Evolutionary conservation across 352 stramenopile species (phyloP), one percentile per base, ranked within the genome.

Genomic region (Peronosclerospora sorghi): DNA sequence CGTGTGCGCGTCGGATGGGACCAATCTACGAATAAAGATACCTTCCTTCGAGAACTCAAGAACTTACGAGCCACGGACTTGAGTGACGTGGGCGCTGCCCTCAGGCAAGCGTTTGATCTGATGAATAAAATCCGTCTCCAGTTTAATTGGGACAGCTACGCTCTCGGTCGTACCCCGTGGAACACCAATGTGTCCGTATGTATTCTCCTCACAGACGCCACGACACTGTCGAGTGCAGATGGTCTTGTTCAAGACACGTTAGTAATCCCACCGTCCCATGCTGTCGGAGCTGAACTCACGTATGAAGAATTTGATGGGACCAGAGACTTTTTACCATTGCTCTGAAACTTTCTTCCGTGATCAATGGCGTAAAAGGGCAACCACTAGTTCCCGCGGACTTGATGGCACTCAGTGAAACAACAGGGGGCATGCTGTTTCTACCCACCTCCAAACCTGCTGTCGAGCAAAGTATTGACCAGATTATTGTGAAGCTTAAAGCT

Each of bases 91-190:
- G 79, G 81, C 30, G 52, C 56, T 2, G 74, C 76, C 8, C 57
- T 93, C 8, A 74, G 74, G 41, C 77, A 89, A 46, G 78, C 78
- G 14, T 88, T 89, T 29, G 78, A 93, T 20, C 69, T 93, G 43
- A 91, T 93, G 75, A 93, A 93, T 52, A 78, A 89, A 57, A 85
- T 90, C 51, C 80, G 80, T 0, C 62, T 89, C 27, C 77, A 88
- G 60, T 85, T 89, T 56, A 86, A 87, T 45, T 93, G 77, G 74
- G 80, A 93, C 68, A 89, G 73, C 48, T 93, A 93, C 57, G 81
- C 41, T 14, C 62, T 93, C 14, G 80, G 80, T 2, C 64, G 80
- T 23, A 62, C 72, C 21, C 73, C 80, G 0, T 90, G 75, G 73
- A 93, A 89, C 48, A 89, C 80, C 2, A 89, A 93, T 44, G 68